A percentile compares a stretch with the other conserved stretches of the same genome.
phyloP scores from a whole-genome alignment of 1,284 basidiomycete species.

The Filobasidium uniguttulatum region DNA sequence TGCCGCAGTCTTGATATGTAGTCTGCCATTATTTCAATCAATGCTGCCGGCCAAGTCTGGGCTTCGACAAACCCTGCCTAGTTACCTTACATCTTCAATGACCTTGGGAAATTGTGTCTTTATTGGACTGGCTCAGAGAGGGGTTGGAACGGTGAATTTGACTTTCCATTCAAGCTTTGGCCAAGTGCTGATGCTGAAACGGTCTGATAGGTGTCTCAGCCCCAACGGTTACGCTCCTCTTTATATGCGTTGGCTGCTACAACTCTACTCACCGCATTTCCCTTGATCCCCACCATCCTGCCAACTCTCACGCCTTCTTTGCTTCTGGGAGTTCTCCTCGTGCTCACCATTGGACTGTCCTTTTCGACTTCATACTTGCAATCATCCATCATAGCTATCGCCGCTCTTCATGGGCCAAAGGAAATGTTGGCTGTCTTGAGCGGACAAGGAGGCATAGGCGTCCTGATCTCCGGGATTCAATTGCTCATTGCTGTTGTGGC shows the following conservation, averaged over 20 bases:
- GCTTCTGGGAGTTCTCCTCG: slow-evolving; percentile 24
- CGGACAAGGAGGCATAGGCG: slow-evolving; percentile 36
- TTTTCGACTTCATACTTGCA: slow-evolving; percentile 31
- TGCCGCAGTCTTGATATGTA: slow-evolving; percentile 32
- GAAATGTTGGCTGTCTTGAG: slow-evolving; percentile 35
- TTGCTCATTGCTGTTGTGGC: slow-evolving; percentile 26
- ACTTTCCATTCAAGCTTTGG: slow-evolving; percentile 2
- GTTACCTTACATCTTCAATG: slow-evolving; percentile 28
- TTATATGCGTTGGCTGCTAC: slow-evolving; percentile 24
- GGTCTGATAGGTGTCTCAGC: slow-evolving; percentile 22
- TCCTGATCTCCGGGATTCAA: slow-evolving; percentile 31
- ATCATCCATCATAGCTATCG: slow-evolving; percentile 31
- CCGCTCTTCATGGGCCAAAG: slow-evolving; percentile 25
- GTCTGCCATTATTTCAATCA: slow-evolving; percentile 27
- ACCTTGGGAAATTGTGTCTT: slow-evolving; percentile 35
- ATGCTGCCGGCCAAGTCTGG: slow-evolving; percentile 22
- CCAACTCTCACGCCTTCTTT: slow-evolving; percentile 19
- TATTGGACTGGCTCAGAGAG: slow-evolving; percentile 31
- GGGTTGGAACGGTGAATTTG: slow-evolving; percentile 28
- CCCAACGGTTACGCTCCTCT: slow-evolving; percentile 23
- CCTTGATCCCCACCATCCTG: slow-evolving; percentile 27
- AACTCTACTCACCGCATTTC: slow-evolving; percentile 24
- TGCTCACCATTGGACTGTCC: slow-evolving; percentile 25
- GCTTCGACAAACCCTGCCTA: slow-evolving; percentile 24
- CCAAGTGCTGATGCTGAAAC: not conserved